These are phyloP conservation scores for Sclerotiophoma versabilis DNA, from an alignment of 2,329 filamentous ascomycete genomes.

Conservation along the genomic window DNA sequence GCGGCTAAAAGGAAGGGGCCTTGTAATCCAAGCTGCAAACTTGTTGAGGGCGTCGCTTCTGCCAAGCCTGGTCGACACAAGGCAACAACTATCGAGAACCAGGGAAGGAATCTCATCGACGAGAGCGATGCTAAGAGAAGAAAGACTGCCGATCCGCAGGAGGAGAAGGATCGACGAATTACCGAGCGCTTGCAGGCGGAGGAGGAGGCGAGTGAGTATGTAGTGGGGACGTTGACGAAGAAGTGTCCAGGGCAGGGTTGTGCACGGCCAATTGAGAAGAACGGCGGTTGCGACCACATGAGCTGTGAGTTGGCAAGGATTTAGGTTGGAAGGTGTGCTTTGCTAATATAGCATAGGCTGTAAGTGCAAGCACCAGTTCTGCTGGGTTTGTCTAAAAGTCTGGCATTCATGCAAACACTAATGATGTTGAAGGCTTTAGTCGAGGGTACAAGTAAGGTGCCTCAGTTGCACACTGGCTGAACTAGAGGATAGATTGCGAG, in stretches of 20 bases:
- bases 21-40: not conserved
- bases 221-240: constrained; percentile 46
- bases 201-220: constrained; percentile 30
- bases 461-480: no score
- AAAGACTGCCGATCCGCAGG: not conserved
- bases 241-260: constrained; percentile 48
- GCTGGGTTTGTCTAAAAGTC: constrained; percentile 46
- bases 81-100: not conserved
- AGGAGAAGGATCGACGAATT: not conserved
- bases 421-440: not conserved
- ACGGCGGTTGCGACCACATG: constrained; percentile 53
- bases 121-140: not conserved
- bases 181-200: constrained; percentile 17
- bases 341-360: constrained; percentile 26
- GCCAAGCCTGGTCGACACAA: not conserved
- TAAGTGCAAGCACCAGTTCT: constrained; percentile 51
- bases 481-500: no score
- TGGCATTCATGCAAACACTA: not conserved
- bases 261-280: constrained; percentile 52
- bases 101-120: not conserved
- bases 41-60: not conserved
- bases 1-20: not conserved
- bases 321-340: no score
- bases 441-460: no score
- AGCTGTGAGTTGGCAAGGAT: constrained; percentile 39